Percentiles rank a stretch among this genome's conserved stretches.
phyloP scores from a whole-genome alignment of 305 asterid genomes.

The Nicotiana rustica region DNA sequence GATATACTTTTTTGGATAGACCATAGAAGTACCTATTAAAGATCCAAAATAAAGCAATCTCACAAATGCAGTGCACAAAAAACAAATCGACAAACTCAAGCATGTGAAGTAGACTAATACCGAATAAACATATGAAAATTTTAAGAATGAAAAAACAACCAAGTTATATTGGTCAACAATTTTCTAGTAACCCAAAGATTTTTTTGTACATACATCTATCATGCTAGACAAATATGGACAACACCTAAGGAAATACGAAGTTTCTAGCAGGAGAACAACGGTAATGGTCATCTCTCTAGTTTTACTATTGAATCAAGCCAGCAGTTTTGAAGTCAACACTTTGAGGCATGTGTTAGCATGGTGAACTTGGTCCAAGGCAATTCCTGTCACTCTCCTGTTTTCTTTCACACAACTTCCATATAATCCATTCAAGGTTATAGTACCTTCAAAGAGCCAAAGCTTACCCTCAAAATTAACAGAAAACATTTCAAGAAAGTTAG shows the following conservation, averaged over 20 bases:
- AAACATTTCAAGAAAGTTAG: slow-evolving; percentile 9
- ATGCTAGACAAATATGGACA: not conserved
- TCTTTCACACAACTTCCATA: slow-evolving; percentile 25
- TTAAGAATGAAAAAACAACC: not conserved
- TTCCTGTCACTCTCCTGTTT: not conserved
- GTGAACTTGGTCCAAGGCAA: slow-evolving; percentile 17
- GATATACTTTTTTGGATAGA: not conserved
- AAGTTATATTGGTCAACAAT: not conserved
- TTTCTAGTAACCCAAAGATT: not conserved
- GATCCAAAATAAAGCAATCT: not conserved
- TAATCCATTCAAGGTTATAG: slow-evolving; percentile 22
- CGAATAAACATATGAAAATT: not conserved
- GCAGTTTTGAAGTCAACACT: too few relatives aligned
- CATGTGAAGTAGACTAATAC: slow-evolving; percentile 13
- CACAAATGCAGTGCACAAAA: not conserved
- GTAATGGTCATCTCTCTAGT: slow-evolving; percentile 7
- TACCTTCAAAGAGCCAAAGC: not conserved
- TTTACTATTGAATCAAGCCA: not conserved
- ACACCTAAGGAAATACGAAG: not conserved
- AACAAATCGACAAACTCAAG: not conserved
- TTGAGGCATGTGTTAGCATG: not conserved
- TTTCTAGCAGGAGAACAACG: not conserved
- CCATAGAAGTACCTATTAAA: not conserved
- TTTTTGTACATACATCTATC: not conserved
- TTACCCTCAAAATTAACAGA: not conserved